Conservation (phyloP, 352 stramenopile species). For the Globisporangium nodosum region DNA sequence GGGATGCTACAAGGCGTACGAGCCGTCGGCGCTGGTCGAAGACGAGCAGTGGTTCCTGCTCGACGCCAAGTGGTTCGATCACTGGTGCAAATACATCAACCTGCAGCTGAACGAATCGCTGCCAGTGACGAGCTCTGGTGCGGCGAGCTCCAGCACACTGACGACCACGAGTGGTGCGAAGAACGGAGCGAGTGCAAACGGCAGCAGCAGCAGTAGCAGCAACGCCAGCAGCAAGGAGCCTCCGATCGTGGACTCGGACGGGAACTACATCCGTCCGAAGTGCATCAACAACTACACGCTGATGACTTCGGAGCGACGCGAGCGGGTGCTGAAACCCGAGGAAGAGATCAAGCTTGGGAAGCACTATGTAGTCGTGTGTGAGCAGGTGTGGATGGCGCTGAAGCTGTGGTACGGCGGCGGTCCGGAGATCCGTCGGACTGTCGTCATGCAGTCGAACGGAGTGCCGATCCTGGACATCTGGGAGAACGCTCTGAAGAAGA, state of each 20-base stretch:
- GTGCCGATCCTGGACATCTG: slow-evolving; percentile 74
- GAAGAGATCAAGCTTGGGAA: slow-evolving; percentile 77
- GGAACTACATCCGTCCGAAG: slow-evolving; percentile 77
- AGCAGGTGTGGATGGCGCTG: slow-evolving; percentile 86
- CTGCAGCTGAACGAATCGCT: slow-evolving; percentile 19
- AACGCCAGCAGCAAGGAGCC: slow-evolving; percentile 37
- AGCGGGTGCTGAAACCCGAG: slow-evolving; percentile 58
- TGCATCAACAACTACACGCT: slow-evolving; percentile 80
- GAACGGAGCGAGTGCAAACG: slow-evolving; percentile 15
- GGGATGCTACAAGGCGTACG: slow-evolving; percentile 74
- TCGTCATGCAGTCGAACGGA: slow-evolving; percentile 60
- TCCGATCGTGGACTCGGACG: slow-evolving; percentile 72
- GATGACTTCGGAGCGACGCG: slow-evolving; percentile 60
- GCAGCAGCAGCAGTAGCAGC: slow-evolving; percentile 17
- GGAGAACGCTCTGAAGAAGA: slow-evolving; percentile 61
- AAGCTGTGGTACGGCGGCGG: slow-evolving; percentile 91
- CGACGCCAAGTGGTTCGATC: slow-evolving; percentile 80
- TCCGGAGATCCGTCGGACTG: slow-evolving; percentile 79
- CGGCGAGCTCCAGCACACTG: slow-evolving; percentile 14
- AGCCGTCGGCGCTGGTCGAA: slow-evolving; percentile 60
- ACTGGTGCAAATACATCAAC: slow-evolving; percentile 80
- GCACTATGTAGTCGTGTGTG: slow-evolving; percentile 84
- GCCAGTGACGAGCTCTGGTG: slow-evolving; percentile 15
- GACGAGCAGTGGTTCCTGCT: slow-evolving; percentile 83
- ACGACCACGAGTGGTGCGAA: slow-evolving; percentile 9